Evolutionary conservation across 352 stramenopile genomes (phyloP).

Genomic region (Phytophthora foliorum): DNA sequence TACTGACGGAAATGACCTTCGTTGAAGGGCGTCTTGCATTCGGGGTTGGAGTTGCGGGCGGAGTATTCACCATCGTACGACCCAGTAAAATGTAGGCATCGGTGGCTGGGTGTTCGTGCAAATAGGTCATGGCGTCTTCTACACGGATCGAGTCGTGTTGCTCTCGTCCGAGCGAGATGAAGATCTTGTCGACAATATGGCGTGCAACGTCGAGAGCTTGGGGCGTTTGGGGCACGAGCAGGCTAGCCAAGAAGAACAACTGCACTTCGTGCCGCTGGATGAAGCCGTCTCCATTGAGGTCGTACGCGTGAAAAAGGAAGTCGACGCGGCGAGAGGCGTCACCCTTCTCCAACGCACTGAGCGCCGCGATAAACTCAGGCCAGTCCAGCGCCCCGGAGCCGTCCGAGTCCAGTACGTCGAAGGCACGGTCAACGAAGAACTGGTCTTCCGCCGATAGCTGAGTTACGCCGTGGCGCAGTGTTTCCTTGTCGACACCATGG

Average conservation of each 20-base stretch:
- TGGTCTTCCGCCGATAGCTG: constrained; percentile 73
- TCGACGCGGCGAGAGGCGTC: constrained; percentile 55
- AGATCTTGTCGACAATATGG: constrained; percentile 78
- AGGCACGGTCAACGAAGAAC: constrained; percentile 82
- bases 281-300: constrained; percentile 70
- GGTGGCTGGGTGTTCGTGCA: constrained; percentile 51
- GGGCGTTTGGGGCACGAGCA: constrained; percentile 51
- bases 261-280: constrained; percentile 69
- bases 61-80: constrained; percentile 66
- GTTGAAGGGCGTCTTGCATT: constrained; percentile 6
- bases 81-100: constrained; percentile 77
- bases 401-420: constrained; percentile 71
- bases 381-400: constrained; percentile 74
- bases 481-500: constrained; percentile 70
- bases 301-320: constrained; percentile 84
- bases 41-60: constrained; percentile 20
- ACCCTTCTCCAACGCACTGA: constrained; percentile 74
- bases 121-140: constrained; percentile 59
- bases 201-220: constrained; percentile 59
- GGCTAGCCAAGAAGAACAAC: constrained; percentile 70
- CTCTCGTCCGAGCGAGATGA: constrained; percentile 52
- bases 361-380: constrained; percentile 76
- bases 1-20: neutral
- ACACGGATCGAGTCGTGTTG: constrained; percentile 50
- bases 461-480: constrained; percentile 67